Percentiles rank a stretch among this genome's conserved stretches.
Evolutionary conservation across 768 basidiomycete genomes (phyloP).

Genomic region (Trametes villosa): DNA sequence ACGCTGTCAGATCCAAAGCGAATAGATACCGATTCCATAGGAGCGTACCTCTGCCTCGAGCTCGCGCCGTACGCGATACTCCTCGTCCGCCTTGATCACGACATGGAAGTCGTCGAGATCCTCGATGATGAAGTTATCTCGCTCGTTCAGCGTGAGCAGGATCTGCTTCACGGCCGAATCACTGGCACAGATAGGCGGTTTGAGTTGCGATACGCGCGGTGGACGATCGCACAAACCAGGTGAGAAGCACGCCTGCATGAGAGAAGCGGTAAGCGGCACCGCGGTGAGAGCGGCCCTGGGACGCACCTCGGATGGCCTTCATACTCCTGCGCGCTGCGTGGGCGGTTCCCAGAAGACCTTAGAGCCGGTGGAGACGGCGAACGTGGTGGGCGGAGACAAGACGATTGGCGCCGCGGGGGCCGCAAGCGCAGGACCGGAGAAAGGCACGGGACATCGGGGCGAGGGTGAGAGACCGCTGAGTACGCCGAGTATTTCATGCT

Average conservation of each 20-base stretch:
- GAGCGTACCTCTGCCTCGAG: slow-evolving; percentile 73
- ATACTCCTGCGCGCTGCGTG: slow-evolving; percentile 37
- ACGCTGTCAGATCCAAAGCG: neutral
- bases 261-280: slow-evolving; percentile 10
- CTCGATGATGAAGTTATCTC: slow-evolving; percentile 80
- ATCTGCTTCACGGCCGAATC: slow-evolving; percentile 92
- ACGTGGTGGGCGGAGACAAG: slow-evolving; percentile 14
- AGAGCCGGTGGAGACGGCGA: slow-evolving; percentile 1
- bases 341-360: slow-evolving; percentile 4
- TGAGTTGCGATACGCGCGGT: neutral
- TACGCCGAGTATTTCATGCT: slow-evolving; percentile 14
- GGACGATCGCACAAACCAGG: slow-evolving; percentile 51
- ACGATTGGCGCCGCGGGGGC: slow-evolving; percentile 14
- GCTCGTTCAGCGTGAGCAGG: slow-evolving; percentile 80
- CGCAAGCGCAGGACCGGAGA: neutral
- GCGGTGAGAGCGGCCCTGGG: slow-evolving; percentile 10
- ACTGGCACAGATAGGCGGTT: slow-evolving; percentile 41
- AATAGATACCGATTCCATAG: neutral
- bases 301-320: slow-evolving; percentile 68
- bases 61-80: slow-evolving; percentile 71
- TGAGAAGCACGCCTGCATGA: slow-evolving; percentile 61
- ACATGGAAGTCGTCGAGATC: slow-evolving; percentile 85
- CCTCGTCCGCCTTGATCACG: slow-evolving; percentile 82
- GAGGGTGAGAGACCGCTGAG: neutral
- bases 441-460: slow-evolving; percentile 1